Conservation (phyloP, 257 asterid genomes). For the Primulina tabacum region DNA sequence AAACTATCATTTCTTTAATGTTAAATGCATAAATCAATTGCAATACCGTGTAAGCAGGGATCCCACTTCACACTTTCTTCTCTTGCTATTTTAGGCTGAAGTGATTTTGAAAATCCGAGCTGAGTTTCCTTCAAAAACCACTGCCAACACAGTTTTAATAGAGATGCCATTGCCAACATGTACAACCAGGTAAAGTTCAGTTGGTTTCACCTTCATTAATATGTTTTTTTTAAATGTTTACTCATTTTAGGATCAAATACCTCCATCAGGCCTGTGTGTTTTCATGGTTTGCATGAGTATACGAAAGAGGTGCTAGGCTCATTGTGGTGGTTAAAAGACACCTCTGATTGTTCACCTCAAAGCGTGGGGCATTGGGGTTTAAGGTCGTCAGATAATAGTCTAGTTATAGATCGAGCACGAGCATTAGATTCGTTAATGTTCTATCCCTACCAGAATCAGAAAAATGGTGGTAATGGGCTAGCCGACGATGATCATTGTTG, state of each 20-base stretch:
- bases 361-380: neutral
- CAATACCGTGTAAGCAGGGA: slow-evolving; percentile 23
- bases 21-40: slow-evolving; percentile 16
- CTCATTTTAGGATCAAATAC: slow-evolving; percentile 15
- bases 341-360: neutral
- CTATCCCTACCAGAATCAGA: neutral
- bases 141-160: slow-evolving; percentile 81
- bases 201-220: slow-evolving; percentile 23
- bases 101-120: slow-evolving; percentile 93
- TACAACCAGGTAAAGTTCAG: slow-evolving; percentile 66
- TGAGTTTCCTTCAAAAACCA: slow-evolving; percentile 78
- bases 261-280: slow-evolving; percentile 14
- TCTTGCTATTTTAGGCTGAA: slow-evolving; percentile 68
- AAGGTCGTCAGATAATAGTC: neutral
- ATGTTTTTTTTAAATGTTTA: neutral
- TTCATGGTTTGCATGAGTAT: neutral
- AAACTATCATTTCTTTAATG: neutral
- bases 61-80: slow-evolving; percentile 17
- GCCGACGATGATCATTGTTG: neutral
- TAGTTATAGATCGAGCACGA: neutral
- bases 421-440: neutral
- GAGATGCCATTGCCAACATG: slow-evolving; percentile 96
- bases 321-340: neutral
- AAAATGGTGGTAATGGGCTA: neutral
- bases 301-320: neutral